Evolutionary conservation across 176 grass and related monocot species (phyloP).

Genomic region (Carex myosuroides): DNA sequence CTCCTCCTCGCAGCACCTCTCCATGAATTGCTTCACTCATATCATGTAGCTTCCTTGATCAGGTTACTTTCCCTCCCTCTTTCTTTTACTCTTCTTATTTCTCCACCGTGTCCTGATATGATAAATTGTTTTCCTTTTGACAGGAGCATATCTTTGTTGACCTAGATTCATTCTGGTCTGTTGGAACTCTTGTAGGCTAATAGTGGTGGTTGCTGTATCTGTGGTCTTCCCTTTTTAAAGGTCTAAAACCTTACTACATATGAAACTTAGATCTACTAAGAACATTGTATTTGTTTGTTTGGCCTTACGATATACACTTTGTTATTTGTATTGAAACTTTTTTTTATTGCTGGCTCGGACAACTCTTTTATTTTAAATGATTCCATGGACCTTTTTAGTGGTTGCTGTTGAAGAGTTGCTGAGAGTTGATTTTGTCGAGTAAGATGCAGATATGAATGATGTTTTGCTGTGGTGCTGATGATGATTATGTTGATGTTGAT

Average conservation of each 20-base stretch:
- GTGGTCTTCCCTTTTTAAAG: neutral
- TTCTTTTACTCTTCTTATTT: neutral
- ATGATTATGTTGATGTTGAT: constrained; percentile 42
- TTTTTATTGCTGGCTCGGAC: neutral
- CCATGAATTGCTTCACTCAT: constrained; percentile 7
- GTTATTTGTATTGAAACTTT: neutral
- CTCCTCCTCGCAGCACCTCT: constrained; percentile 8
- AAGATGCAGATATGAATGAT: constrained; percentile 45
- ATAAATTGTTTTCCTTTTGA: neutral
- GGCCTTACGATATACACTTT: neutral
- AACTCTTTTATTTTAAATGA: constrained; percentile 23
- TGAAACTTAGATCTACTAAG: neutral
- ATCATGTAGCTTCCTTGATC: neutral
- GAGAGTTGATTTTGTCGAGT: constrained; percentile 59
- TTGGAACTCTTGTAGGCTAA: neutral
- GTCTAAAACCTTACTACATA: constrained; percentile 20
- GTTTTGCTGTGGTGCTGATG: constrained; percentile 50
- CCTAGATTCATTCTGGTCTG: neutral
- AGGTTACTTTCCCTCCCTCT: neutral
- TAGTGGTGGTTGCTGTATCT: neutral
- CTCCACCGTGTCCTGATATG: neutral
- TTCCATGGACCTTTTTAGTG: constrained; percentile 20
- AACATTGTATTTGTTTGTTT: constrained; percentile 12
- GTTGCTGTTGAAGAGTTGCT: constrained; percentile 43
- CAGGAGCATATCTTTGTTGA: neutral